These are phyloP conservation scores for Eucalyptus brandiana DNA, from an alignment of 345 rosid genomes.

Conservation along the genomic window DNA sequence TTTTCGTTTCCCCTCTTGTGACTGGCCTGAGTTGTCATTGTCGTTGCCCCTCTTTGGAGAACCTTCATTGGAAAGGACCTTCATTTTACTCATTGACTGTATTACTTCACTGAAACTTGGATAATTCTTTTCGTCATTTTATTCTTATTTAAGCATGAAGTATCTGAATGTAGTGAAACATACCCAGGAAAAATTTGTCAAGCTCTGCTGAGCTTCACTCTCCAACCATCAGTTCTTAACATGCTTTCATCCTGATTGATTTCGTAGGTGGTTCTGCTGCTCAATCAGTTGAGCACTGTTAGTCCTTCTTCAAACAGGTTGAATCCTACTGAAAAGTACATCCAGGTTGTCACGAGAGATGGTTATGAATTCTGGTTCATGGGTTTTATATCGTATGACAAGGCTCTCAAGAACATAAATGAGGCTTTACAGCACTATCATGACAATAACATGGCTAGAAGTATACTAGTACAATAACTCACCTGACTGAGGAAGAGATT, in stretches of 20 bases:
- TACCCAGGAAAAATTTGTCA: neutral
- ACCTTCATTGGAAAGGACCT: no score
- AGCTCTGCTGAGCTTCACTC: neutral
- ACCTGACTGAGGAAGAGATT: neutral
- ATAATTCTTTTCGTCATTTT: no score
- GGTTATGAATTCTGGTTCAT: slow-evolving; percentile 80
- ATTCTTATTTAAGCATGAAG: no score
- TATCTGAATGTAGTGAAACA: no score
- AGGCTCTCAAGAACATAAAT: slow-evolving; percentile 53
- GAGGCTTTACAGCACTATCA: slow-evolving; percentile 19
- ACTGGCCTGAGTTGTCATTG: no score
- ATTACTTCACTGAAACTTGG: no score
- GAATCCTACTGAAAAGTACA: slow-evolving; percentile 52
- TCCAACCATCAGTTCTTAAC: neutral
- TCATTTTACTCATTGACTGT: no score
- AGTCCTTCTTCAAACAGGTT: slow-evolving; percentile 40
- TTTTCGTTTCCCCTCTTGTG: no score
- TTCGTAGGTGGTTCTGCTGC: slow-evolving; percentile 49
- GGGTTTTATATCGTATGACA: slow-evolving; percentile 70
- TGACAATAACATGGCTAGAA: neutral
- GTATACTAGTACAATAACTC: neutral
- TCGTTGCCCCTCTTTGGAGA: no score
- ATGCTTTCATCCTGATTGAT: neutral
- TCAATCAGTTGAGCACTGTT: slow-evolving; percentile 40
- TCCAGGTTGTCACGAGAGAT: slow-evolving; percentile 42